Conservation (phyloP, 2,329 filamentous ascomycete genomes). For the Blastomyces silverae region DNA sequence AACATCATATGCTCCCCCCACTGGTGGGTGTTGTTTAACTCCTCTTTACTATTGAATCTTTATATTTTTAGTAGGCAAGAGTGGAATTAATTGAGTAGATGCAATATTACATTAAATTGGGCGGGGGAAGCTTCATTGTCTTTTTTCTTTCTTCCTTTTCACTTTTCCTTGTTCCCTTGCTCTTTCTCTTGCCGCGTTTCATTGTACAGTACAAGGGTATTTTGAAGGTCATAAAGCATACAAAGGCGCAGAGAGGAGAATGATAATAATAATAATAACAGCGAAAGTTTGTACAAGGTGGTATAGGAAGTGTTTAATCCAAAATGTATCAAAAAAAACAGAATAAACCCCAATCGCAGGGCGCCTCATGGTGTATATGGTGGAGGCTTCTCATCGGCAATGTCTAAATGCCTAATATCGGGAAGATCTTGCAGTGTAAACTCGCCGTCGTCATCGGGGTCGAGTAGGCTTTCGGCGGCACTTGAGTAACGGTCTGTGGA, state of each 20-base stretch:
- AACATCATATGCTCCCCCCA: background rate
- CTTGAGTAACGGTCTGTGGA: background rate
- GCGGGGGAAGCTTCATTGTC: background rate
- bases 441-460: constrained; percentile 1
- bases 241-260: background rate
- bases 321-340: background rate
- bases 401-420: background rate
- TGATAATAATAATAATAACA: too few species aligned
- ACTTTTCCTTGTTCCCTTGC: background rate
- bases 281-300: background rate
- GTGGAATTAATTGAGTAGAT: background rate
- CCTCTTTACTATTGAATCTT: background rate
- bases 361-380: background rate
- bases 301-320: background rate
- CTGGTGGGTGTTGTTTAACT: background rate
- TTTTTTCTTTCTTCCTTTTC: background rate
- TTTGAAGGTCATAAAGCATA: background rate
- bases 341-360: background rate
- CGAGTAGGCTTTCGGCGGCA: background rate
- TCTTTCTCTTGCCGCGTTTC: background rate
- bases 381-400: background rate
- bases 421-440: background rate
- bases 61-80: background rate
- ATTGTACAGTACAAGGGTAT: background rate
- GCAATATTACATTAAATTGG: background rate